Evolutionary conservation across 2,329 filamentous ascomycete species (phyloP), one percentile per base, ranked within the genome.

Genomic region (Colletotrichum sp.): DNA sequence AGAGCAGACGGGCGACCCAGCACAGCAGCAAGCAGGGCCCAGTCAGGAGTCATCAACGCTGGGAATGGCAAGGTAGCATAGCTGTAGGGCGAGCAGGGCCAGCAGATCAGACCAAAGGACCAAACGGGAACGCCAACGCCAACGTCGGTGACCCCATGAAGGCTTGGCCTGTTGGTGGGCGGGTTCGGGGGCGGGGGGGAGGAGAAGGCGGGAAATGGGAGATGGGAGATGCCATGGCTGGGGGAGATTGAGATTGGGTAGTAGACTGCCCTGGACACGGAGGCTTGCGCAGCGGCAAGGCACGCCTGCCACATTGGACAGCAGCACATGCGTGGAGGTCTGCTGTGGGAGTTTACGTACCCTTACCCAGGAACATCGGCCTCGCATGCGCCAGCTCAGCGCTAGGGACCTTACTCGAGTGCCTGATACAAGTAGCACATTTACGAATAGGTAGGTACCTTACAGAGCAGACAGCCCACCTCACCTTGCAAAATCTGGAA

Each of bases 71-170:
- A 57, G 30, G 63, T 67, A 26, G 55, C 30, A 63, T 43, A 32
- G 63, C 34, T 18, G 32, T 57, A 63, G 36, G 55, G 68, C 61
- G 15, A 63, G 30, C 61, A 73, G 57, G 55, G 48, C 68, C 57
- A 72, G 69, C 57, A 72, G 69, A 72, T 75, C 63, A 67, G 69
- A 72, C 30, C 60, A 24, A 21, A 48, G 43, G 43, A 26, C 21
- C 21, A 58, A 58, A 58, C 28, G 26, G 55, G 55, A 28, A 28
- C 21, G 55, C 13, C 21, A 10, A 18, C 21, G 32, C 13, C 21
- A 10, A 18, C 21, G 32, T 24, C 24, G 30, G 61, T 58, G 16
- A 24, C 36, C 32, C 60, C 28, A 71, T 74, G 18, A 57, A 63
- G 55, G 24, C 72, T 72, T 72, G 72, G 69, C 72, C 63, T 43